These are phyloP conservation scores for Syzygium malaccense DNA, from an alignment of 441 rosid genomes.

Conservation along the genomic window DNA sequence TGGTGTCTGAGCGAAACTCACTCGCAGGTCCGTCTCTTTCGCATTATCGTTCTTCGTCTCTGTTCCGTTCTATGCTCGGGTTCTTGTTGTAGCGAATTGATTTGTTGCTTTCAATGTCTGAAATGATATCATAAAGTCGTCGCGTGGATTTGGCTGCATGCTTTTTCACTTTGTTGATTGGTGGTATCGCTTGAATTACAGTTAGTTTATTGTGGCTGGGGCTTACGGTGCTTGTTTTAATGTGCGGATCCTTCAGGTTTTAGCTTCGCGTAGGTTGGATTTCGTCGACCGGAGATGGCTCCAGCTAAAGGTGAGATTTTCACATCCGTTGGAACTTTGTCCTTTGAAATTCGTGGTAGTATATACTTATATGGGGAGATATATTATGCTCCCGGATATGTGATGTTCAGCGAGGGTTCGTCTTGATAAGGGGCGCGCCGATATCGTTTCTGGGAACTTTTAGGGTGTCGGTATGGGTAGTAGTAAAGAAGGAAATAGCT, in stretches of 20 bases:
- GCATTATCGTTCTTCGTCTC: background rate
- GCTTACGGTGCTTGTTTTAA: background rate
- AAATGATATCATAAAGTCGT: background rate
- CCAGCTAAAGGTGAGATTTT: background rate
- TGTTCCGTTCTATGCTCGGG: too few species aligned
- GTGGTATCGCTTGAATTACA: background rate
- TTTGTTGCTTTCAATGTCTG: background rate
- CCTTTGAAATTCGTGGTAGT: background rate
- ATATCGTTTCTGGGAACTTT: background rate
- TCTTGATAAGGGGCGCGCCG: background rate
- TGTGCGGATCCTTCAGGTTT: background rate
- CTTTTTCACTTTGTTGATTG: background rate
- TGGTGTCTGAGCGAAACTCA: too few species aligned
- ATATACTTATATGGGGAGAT: background rate
- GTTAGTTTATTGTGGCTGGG: background rate
- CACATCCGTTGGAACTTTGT: background rate
- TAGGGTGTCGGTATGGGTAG: background rate
- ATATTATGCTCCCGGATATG: background rate
- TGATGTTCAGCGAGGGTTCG: background rate
- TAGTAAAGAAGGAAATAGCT: background rate
- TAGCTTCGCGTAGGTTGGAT: background rate
- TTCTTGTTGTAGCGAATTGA: background rate
- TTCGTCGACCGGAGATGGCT: background rate
- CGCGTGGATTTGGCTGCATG: background rate
- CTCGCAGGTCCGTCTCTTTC: background rate